These are phyloP conservation scores for Dryas integrifolia DNA, from an alignment of 331 rosid species.

Conservation along the genomic window DNA sequence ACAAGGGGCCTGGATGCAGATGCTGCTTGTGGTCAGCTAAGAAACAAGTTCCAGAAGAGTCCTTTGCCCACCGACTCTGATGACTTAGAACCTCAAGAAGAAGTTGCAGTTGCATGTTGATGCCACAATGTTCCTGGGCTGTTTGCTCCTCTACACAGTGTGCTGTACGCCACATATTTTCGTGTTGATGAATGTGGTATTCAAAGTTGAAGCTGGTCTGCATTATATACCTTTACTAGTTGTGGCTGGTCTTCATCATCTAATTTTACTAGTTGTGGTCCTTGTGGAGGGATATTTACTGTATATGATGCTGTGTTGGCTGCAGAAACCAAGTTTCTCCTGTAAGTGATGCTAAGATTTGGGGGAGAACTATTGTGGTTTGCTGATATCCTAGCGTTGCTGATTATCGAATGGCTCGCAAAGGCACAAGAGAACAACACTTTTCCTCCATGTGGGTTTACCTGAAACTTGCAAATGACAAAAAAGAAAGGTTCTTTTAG, in stretches of 20 bases:
- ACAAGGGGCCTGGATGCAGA: constrained; percentile 95
- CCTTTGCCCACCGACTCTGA: constrained; percentile 61
- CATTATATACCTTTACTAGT: constrained; percentile 3
- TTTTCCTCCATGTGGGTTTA: background rate
- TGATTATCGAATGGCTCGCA: background rate
- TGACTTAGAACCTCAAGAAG: constrained; percentile 39
- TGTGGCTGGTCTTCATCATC: constrained; percentile 17
- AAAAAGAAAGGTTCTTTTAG: background rate
- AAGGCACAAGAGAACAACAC: background rate
- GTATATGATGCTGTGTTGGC: background rate
- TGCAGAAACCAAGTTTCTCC: background rate
- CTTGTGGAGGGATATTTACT: constrained; percentile 13
- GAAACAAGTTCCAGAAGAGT: constrained; percentile 77
- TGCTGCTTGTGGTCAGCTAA: constrained; percentile 97
- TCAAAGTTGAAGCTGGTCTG: constrained; percentile 20
- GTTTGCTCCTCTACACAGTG: constrained; percentile 6
- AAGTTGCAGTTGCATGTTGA: constrained; percentile 63
- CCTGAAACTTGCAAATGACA: background rate
- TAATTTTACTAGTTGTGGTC: background rate
- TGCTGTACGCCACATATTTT: background rate
- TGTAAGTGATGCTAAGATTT: background rate
- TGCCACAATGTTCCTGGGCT: constrained; percentile 16
- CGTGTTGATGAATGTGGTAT: constrained; percentile 20
- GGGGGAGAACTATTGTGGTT: background rate
- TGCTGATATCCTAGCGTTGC: background rate